A percentile compares a stretch with the other conserved stretches of the same genome.
Evolutionary conservation across 1,284 basidiomycete species (phyloP).

Genomic region (Dichomitus squalens): DNA sequence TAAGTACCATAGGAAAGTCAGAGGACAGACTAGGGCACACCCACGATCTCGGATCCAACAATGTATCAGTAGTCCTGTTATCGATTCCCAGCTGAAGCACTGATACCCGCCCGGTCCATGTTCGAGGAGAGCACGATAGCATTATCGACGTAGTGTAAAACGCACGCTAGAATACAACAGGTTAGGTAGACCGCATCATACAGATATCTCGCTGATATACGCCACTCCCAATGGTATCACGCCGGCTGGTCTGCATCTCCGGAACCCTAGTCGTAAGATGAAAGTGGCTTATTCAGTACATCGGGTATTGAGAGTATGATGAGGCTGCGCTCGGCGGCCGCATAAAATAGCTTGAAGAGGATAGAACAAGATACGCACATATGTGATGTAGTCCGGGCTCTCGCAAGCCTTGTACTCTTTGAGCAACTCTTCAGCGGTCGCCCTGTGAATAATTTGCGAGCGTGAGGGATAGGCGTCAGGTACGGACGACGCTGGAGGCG

Average conservation of each 20-base stretch:
- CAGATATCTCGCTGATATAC: constrained; percentile 5
- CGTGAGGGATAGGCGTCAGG: not conserved
- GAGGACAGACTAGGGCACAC: too few species aligned
- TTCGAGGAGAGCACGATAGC: constrained; percentile 4
- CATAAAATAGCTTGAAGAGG: too few species aligned
- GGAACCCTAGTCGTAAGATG: constrained; percentile 23
- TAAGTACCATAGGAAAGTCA: too few species aligned
- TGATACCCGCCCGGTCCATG: too few species aligned
- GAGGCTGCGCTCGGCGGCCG: too few species aligned
- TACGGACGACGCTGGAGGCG: not conserved
- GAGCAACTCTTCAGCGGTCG: constrained; percentile 82
- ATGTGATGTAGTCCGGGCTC: constrained; percentile 87
- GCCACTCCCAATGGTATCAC: constrained; percentile 1
- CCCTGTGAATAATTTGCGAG: constrained; percentile 44
- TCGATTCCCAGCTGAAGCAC: too few species aligned
- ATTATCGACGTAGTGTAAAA: not conserved
- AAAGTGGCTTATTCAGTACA: not conserved
- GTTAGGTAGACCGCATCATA: constrained; percentile 4
- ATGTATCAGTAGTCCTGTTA: not conserved
- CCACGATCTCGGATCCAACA: not conserved
- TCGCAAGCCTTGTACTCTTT: constrained; percentile 95
- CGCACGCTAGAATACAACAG: constrained; percentile 22
- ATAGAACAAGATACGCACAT: constrained; percentile 47
- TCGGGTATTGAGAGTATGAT: too few species aligned
- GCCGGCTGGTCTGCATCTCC: constrained; percentile 22